Conservation (phyloP, 2,329 filamentous ascomycete genomes). For the Cytospora leucostoma region DNA sequence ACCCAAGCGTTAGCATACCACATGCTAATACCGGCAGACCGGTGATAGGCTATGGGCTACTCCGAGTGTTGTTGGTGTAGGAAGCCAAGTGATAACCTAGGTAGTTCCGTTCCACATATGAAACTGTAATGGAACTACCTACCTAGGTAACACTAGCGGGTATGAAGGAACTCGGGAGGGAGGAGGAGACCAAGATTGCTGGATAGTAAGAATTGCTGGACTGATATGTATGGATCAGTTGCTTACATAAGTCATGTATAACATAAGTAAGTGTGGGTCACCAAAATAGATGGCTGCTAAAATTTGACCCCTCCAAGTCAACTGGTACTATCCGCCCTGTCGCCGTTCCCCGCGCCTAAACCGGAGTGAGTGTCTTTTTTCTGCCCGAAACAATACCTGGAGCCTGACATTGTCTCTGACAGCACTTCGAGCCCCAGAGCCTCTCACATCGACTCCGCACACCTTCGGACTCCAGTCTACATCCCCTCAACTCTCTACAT, state of each 20-base stretch:
- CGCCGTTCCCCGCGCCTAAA: slow-evolving; percentile 11
- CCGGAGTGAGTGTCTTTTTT: slow-evolving; percentile 14
- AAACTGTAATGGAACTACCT: too few species aligned
- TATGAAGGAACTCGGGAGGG: too few species aligned
- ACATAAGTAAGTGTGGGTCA: neutral
- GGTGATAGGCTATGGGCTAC: too few species aligned
- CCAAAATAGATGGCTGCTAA: neutral
- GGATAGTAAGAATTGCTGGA: too few species aligned
- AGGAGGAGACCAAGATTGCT: too few species aligned
- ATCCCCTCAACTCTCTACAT: neutral
- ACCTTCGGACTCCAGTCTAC: neutral
- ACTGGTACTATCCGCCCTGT: neutral
- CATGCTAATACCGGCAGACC: too few species aligned
- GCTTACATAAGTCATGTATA: slow-evolving; percentile 6
- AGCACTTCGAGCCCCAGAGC: neutral
- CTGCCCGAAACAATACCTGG: slow-evolving; percentile 18
- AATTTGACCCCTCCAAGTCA: slow-evolving; percentile 21
- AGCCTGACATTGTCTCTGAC: slow-evolving; percentile 14
- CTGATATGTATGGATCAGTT: too few species aligned
- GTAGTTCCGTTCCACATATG: too few species aligned
- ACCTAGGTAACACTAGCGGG: too few species aligned
- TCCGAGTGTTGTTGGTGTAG: too few species aligned
- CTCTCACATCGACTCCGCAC: neutral
- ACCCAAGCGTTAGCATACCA: too few species aligned
- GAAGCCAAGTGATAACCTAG: too few species aligned